Evolutionary conservation across 1,139 yeast genomes (phyloP), one percentile per base, ranked within the genome.

Genomic region (Taphrina populina): DNA sequence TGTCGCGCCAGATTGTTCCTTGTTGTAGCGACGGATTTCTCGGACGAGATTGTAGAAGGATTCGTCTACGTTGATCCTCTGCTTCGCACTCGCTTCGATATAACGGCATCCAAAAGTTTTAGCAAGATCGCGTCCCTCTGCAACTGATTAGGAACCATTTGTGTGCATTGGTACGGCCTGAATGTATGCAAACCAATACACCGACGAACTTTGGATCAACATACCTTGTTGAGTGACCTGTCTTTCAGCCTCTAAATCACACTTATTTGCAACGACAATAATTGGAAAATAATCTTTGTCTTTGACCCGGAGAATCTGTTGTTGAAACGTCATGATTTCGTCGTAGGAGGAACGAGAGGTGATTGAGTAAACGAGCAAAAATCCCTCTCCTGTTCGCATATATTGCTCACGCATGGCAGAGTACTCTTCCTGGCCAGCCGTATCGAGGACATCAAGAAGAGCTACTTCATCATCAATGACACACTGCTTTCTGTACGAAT

Each of bases 41-140:
- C 90, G 76, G 7, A 84, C 94, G 62, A 86, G 73, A 39, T 81
- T 84, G 66, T 77, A 83, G 69, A 94, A 92, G 1, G 95, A 88
- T 65, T 88, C 95, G 69, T 92, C 96, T 54, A 94, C 97, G 65
- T 92, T 90, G 68, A 88, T 81, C 63, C 95, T 81, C 68, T 84
- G 90, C 73, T 92, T 88, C 30, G 98, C 98, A 56, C 92, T 82
- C 2, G 97, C 87, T 71, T 92, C 98, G 65, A 88, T 76, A 67
- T 90, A 94, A 40, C 86, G 84, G 62, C 95, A 85, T 63, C 80
- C 76, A 66, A 78, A 83, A 60, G 77, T 77, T 63, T 76, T 79
- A 33, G 95, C 90, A 61, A 87, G 76, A 56, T 78, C 79, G 61
- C 78, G 76, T 44, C 95, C 95, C 68, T 86, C 95, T 66, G 84